Evolutionary conservation across 768 basidiomycete genomes (phyloP).

Genomic region (Russula emetica): DNA sequence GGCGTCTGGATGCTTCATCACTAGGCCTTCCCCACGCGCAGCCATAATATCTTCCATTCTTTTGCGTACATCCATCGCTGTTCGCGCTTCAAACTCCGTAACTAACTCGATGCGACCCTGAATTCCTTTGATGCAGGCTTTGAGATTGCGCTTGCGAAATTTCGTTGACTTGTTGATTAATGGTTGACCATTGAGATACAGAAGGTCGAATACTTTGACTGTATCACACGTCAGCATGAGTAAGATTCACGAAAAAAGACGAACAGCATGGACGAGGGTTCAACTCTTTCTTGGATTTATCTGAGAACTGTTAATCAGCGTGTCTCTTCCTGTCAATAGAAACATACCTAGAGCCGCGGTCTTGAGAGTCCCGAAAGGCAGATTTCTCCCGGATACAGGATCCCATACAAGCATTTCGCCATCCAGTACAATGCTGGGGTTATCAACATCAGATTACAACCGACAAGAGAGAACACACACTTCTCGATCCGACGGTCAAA

Average conservation of each 20-base stretch:
- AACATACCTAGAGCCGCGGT: constrained; percentile 76
- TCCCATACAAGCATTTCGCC: constrained; percentile 99
- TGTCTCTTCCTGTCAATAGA: constrained; percentile 3
- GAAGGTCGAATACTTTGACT: constrained; percentile 97
- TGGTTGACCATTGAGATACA: constrained; percentile 82
- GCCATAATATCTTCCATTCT: constrained; percentile 83
- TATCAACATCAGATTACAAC: background rate
- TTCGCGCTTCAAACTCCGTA: constrained; percentile 65
- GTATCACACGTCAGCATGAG: background rate
- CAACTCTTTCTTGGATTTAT: constrained; percentile 63
- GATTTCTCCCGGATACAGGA: constrained; percentile 77
- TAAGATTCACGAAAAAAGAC: constrained; percentile 32
- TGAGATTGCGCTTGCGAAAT: constrained; percentile 76
- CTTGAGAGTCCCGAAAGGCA: constrained; percentile 93
- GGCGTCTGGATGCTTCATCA: constrained; percentile 80
- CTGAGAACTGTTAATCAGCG: constrained; percentile 37
- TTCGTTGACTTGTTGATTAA: constrained; percentile 66
- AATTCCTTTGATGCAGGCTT: constrained; percentile 60
- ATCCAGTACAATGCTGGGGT: constrained; percentile 79
- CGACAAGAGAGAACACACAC: constrained; percentile 43
- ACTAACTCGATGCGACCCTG: constrained; percentile 80
- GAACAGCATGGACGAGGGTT: constrained; percentile 88
- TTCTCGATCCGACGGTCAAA: constrained; percentile 76
- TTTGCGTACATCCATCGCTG: constrained; percentile 73
- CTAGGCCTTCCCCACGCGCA: constrained; percentile 84